These are phyloP conservation scores for Lonicera japonica DNA, from an alignment of 129 eudicot species.

Conservation along the genomic window DNA sequence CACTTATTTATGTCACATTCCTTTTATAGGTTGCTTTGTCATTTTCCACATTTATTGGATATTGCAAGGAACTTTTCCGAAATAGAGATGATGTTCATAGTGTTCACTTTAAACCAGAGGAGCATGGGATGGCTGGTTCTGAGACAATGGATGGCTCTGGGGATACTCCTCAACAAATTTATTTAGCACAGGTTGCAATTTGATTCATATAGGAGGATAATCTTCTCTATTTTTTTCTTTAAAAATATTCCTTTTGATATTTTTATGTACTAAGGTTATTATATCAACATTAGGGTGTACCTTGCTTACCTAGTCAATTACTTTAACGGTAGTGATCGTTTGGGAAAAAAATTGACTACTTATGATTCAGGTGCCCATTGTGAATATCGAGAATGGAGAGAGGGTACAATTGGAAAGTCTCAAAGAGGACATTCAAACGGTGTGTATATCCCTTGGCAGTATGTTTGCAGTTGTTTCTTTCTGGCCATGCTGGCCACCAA, in stretches of 20 bases:
- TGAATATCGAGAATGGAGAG: constrained; percentile 61
- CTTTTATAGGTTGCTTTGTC: constrained; percentile 54
- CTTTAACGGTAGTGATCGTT: constrained; percentile 5
- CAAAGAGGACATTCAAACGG: constrained; percentile 62
- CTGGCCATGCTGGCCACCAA: neutral
- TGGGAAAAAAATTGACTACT: constrained; percentile 4
- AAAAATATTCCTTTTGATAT: neutral
- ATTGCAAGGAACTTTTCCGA: constrained; percentile 49
- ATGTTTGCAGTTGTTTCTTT: constrained; percentile 7
- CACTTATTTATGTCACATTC: constrained; percentile 1
- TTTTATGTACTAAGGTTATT: constrained; percentile 5
- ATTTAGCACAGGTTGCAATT: constrained; percentile 82
- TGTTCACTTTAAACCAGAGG: constrained; percentile 26
- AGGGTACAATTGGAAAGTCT: constrained; percentile 62
- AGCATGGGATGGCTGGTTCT: constrained; percentile 13
- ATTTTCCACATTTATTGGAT: constrained; percentile 65
- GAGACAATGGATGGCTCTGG: constrained; percentile 26
- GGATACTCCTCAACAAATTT: constrained; percentile 52
- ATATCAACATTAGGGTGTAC: constrained; percentile 4
- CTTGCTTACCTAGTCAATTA: constrained; percentile 1
- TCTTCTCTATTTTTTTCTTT: neutral
- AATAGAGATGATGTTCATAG: constrained; percentile 17
- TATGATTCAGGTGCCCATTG: constrained; percentile 70
- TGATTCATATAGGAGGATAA: constrained; percentile 5
- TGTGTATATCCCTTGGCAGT: constrained; percentile 16